Percentiles rank a stretch among this genome's conserved stretches.
phyloP scores from a whole-genome alignment of 257 asterid genomes.

The Voacanga thouarsii region DNA sequence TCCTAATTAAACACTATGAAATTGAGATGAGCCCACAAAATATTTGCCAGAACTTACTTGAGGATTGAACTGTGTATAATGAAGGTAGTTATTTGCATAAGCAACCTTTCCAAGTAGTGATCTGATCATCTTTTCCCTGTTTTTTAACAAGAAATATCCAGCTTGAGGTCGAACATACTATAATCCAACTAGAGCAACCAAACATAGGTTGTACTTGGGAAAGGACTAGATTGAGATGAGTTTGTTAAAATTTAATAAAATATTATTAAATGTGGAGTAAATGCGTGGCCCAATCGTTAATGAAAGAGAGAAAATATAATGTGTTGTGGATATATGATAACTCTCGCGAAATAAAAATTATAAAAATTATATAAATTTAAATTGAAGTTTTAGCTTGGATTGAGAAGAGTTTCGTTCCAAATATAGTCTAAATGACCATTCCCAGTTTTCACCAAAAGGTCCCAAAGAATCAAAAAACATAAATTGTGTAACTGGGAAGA shows the following conservation, averaged over 20 bases:
- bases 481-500: not conserved
- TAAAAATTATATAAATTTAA: no score
- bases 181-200: not conserved
- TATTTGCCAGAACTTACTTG: conserved; percentile 33
- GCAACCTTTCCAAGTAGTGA: conserved; percentile 35
- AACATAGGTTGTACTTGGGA: no score
- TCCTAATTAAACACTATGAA: not conserved
- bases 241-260: no score
- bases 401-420: no score
- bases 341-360: no score
- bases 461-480: not conserved
- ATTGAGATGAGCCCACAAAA: conserved; percentile 1
- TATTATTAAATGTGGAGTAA: no score
- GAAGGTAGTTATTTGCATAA: conserved; percentile 20
- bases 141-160: not conserved
- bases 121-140: conserved; percentile 40
- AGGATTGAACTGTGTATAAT: conserved; percentile 34
- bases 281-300: no score
- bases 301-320: no score
- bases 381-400: no score
- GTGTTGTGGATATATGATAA: no score
- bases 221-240: no score
- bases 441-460: not conserved
- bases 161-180: not conserved
- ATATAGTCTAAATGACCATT: not conserved